Evolutionary conservation across 768 basidiomycete species (phyloP), one percentile per base, ranked within the genome.

Genomic region (Boletus reticulatus): DNA sequence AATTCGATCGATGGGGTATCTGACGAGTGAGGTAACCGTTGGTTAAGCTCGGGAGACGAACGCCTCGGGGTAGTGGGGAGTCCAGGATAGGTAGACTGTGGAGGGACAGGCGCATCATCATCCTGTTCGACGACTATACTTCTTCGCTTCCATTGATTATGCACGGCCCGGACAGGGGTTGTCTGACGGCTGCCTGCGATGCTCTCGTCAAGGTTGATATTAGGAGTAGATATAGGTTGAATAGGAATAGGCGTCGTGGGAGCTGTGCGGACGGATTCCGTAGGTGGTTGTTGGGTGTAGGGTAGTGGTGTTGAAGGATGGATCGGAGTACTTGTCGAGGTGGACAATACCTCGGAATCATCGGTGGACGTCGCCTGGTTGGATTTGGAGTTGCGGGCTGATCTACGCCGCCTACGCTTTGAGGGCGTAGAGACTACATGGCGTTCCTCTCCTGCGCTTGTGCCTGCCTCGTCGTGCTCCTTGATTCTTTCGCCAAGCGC

Each of bases 51-150:
- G 22, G 64, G 69, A 29, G 72, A 73, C 17, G 69, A 68, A 36
- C 72, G 76, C 50, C 75, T 72, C 32, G 76, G 81, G 1, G 81
- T 77, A 34, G 65, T 62, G 20, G 80, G 78, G 19, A 77, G 72
- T 27, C 69, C 72, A 51, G 70, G 73, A 58, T 76, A 76, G 45
- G 71, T 67, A 34, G 64, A 66, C 32, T 68, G 71, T 27, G 76
- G 74, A 34, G 76, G 76, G 43, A 62, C 44, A 17, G 81, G 78
- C 13, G 76, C 73, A 52, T 87, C 85, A 38, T 89, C 87, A 42
- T 87, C 84, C 52, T 87, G 84, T 66, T 87, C 88, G 39, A 90
- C 78, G 1, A 89, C 73, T 24, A 87, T 79, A 65, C 87, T 85
- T 62, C 88, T 72, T 60, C 85, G 74, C 70, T 75, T 62, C 61